Evolutionary conservation across 2,329 filamentous ascomycete genomes (phyloP).

Genomic region (Aspergillus fijiensis): DNA sequence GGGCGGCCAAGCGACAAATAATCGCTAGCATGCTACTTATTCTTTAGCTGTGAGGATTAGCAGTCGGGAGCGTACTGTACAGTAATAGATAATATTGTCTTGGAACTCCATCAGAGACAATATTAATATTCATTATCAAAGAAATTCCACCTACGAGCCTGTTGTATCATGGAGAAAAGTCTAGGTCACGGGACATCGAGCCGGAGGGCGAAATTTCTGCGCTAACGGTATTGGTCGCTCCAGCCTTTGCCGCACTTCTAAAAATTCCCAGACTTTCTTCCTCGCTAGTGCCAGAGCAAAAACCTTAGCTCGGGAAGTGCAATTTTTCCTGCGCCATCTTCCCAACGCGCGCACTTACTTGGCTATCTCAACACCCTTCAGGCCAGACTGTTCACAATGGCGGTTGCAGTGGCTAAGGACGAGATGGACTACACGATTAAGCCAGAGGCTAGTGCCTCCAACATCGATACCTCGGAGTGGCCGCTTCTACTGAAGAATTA

Average conservation of each 20-base stretch:
- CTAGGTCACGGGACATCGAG: slow-evolving; percentile 14
- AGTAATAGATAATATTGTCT: neutral
- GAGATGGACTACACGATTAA: slow-evolving; percentile 85
- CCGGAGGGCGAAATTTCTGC: slow-evolving; percentile 17
- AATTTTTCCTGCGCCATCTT: slow-evolving; percentile 23
- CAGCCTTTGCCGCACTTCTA: slow-evolving; percentile 26
- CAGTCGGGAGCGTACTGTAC: too few species aligned
- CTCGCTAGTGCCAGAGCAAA: slow-evolving; percentile 26
- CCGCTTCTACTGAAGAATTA: slow-evolving; percentile 95
- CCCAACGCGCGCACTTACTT: slow-evolving; percentile 20
- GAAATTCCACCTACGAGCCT: too few species aligned
- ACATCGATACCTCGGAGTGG: slow-evolving; percentile 84
- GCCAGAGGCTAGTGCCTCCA: slow-evolving; percentile 76
- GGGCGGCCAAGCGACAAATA: neutral
- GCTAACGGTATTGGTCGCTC: slow-evolving; percentile 24
- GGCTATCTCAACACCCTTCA: slow-evolving; percentile 17
- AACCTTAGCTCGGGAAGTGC: slow-evolving; percentile 23
- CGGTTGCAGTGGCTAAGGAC: slow-evolving; percentile 53
- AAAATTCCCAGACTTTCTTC: slow-evolving; percentile 29
- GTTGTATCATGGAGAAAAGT: neutral
- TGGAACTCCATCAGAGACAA: too few species aligned
- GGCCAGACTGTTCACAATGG: slow-evolving; percentile 32
- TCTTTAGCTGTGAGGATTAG: too few species aligned
- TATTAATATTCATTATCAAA: too few species aligned
- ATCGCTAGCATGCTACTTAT: neutral